phyloP scores from a whole-genome alignment of 257 asterid species.

The Ehretia macrophylla region DNA sequence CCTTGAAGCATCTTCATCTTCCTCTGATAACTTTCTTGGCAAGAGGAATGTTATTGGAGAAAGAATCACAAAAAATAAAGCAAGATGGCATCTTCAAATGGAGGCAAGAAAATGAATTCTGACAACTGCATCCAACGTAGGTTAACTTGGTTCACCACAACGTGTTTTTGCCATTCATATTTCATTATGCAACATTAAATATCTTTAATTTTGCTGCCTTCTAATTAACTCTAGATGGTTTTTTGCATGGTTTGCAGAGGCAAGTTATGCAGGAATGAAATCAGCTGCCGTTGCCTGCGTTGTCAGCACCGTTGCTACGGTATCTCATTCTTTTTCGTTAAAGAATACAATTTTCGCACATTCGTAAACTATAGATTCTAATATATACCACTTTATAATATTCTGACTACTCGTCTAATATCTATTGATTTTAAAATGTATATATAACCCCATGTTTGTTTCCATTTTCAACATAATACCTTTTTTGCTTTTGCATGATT shows the following conservation, averaged over 20 bases:
- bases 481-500: too few relatives aligned
- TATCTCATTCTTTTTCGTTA: neutral
- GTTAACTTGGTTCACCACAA: neutral
- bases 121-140: constrained; percentile 2
- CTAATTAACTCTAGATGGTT: neutral
- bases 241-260: neutral
- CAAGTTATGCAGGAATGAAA: neutral
- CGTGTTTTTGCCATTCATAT: too few relatives aligned
- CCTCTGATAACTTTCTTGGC: too few relatives aligned
- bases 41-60: neutral
- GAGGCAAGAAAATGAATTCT: neutral
- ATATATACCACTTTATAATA: too few relatives aligned
- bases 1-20: too few relatives aligned
- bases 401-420: too few relatives aligned
- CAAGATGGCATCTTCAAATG: neutral
- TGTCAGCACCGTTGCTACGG: constrained; percentile 6
- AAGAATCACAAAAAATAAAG: neutral
- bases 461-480: too few relatives aligned
- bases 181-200: neutral
- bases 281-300: constrained; percentile 6
- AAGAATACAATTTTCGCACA: neutral
- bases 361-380: too few relatives aligned
- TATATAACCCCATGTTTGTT: too few relatives aligned
- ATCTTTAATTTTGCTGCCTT: neutral
- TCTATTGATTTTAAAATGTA: too few relatives aligned